Evolutionary conservation across 192 early-diverging fungal genomes (phyloP), one percentile per base, ranked within the genome.

Genomic region (Diversispora epigaea): DNA sequence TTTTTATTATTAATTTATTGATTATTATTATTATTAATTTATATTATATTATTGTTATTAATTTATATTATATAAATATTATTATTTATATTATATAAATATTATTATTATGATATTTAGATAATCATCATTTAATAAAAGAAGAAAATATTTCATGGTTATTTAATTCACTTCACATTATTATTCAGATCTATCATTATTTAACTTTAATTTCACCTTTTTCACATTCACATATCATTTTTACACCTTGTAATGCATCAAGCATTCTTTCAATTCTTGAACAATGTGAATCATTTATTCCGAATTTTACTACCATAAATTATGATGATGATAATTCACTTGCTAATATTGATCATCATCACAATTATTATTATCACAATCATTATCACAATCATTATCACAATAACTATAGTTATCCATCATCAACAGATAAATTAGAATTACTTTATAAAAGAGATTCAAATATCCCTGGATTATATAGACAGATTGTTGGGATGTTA

Each of bases 121-220:
- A 21, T 21, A 21, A 58, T 22, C 7, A 21, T 21, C 10, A 44
- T 22, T 11, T 32, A 17, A 22, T 67, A 10, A 47, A 67, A 47
- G 17, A 67, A 49, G 45, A 67, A 32, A 75, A 61, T 17, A 10
- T 65, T 41, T 54, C 10, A 21, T 75, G 62, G 73, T n/a, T 2
- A 19, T 49, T 75, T 11, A 75, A 75, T 56, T 40, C 43, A 10
- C 47, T 75, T 15, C 39, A 75, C 15, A 25, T 62, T 12, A 40
- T 75, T 43, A 17, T 75, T 65, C 32, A 8, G 14, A 55, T 52
- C 8, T 65, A 65, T 65, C 61, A 75, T 43, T 75, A 75, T 21
- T 22, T 75, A 21, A 52, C 62, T n/a, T 49, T 75, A 52, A 52
- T 65, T 21, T 75, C 73, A 19, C 14, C 46, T 15, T 15, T 25